Base-by-base conservation (phyloP, 1,284 basidiomycete genomes). In the Coriolopsis trogii region DNA sequence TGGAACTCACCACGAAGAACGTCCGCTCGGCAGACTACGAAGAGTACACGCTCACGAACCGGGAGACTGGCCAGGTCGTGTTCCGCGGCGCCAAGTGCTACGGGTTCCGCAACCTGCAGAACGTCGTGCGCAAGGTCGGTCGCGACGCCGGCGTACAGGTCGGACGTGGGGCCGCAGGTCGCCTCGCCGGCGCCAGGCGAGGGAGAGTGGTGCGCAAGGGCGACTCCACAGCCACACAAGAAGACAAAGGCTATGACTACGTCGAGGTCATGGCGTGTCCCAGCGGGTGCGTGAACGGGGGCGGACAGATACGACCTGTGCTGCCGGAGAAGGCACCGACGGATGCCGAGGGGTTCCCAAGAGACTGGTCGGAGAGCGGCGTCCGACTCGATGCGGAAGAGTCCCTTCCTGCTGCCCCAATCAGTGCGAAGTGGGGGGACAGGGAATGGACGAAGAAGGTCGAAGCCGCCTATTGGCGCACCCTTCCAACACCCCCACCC, bases 191-290 rank as follows among this genome's bases (percentile, higher is more conserved):
- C 68, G 18, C 20, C 10, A 73, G 70, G 60, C 54, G 62, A 24
- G 58, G 53, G 48, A 73, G 72, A 60, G 60, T 52, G 31, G 59
- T 51, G 55, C 71, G 66, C 59, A 65, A 65, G 48, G 70, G 61
- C 56, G 63, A n/a, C n/a, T n/a, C 58, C 10, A 60, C 41, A 10
- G 71, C 49, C 15, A 70, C 68, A 26, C 71, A 68, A 41, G 76
- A 80, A 54, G 81, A 82, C 46, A 76, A 74, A 62, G 77, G 82
- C 28, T 91, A 96, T 68, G 96, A 99, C 72, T 99, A 96, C 69
- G 89, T 99, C 41, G 97, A 99, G 66, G 95, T 99, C 55, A 99
- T 99, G 97, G 97, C 97, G 20, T 99, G 97, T 73, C 97, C 97
- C 0, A 86, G 91, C 0, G 97, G 97, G 6, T 99, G 97, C 67